Conservation (phyloP, 768 basidiomycete genomes). For the Pleurotus salmoneostramineus region DNA sequence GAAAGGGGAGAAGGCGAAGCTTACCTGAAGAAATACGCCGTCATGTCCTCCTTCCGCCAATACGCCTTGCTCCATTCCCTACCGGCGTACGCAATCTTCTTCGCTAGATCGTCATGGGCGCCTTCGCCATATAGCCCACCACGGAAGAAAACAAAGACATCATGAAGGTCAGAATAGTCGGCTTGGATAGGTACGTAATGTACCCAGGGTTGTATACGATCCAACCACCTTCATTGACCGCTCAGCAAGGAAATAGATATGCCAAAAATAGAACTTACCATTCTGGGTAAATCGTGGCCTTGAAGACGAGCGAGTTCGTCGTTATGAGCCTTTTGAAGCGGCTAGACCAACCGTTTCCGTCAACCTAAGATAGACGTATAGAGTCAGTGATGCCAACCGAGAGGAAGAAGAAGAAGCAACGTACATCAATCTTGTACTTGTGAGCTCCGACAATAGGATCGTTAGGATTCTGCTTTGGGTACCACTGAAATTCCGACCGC, state of each 20-base stretch:
- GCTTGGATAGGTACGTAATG: conserved; percentile 66
- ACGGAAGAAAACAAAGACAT: conserved; percentile 63
- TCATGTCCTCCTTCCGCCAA: conserved; percentile 53
- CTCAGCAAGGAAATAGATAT: background rate
- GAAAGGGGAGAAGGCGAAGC: conserved; percentile 6
- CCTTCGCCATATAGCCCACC: conserved; percentile 45
- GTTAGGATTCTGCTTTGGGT: conserved; percentile 25
- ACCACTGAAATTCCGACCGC: conserved; percentile 42
- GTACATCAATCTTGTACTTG: conserved; percentile 56
- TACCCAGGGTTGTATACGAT: conserved; percentile 60
- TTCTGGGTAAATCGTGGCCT: conserved; percentile 65
- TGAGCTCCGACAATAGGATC: conserved; percentile 41
- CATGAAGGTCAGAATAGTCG: conserved; percentile 60
- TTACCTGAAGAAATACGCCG: conserved; percentile 47
- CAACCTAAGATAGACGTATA: conserved; percentile 28
- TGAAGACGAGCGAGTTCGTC: conserved; percentile 58
- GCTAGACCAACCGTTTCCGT: conserved; percentile 61
- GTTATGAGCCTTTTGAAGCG: conserved; percentile 59
- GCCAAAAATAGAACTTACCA: conserved; percentile 34
- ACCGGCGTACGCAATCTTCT: conserved; percentile 49
- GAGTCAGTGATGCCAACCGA: background rate
- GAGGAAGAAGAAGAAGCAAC: conserved; percentile 11
- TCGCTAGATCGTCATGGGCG: conserved; percentile 53
- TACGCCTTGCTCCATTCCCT: conserved; percentile 44
- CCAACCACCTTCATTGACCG: conserved; percentile 35